Evolutionary conservation across 192 early-diverging fungal genomes (phyloP).

Genomic region (Coemansia pectinata): DNA sequence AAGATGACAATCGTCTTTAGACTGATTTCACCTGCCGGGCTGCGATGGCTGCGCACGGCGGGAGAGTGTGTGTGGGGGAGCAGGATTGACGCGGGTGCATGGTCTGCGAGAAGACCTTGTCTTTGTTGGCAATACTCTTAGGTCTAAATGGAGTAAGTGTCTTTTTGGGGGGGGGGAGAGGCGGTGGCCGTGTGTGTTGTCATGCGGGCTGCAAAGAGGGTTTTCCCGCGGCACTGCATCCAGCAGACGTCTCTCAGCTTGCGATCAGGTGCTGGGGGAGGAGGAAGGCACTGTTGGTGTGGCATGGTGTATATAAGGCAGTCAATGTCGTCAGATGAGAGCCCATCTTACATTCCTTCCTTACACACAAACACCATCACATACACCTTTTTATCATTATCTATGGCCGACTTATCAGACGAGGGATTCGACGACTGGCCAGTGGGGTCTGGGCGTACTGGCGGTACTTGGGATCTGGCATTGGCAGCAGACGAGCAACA

Average conservation of each 20-base stretch:
- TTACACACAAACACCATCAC: not conserved
- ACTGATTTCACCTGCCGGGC: not conserved
- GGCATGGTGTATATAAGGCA: not conserved
- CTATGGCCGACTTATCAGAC: slow-evolving; percentile 14
- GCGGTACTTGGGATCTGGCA: not conserved
- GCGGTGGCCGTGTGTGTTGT: not conserved
- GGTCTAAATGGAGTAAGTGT: not conserved
- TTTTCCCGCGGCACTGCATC: slow-evolving; percentile 1
- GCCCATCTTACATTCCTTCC: not conserved
- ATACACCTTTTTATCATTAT: not conserved
- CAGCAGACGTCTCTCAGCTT: not conserved
- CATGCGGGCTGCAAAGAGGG: slow-evolving; percentile 4
- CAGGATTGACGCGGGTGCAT: not conserved
- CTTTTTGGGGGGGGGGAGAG: not conserved
- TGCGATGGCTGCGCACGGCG: not conserved
- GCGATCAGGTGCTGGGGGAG: slow-evolving; percentile 2
- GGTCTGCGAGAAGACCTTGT: not conserved
- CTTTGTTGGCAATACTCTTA: not conserved
- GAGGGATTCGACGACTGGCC: slow-evolving; percentile 33
- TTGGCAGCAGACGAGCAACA: not conserved
- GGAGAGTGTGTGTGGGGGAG: not conserved
- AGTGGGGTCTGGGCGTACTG: not conserved
- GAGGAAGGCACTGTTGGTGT: not conserved
- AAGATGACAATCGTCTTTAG: not conserved
- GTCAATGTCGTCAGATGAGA: not conserved